Evolutionary conservation across 257 asterid species (phyloP).

Genomic region (Solanum neorickii): DNA sequence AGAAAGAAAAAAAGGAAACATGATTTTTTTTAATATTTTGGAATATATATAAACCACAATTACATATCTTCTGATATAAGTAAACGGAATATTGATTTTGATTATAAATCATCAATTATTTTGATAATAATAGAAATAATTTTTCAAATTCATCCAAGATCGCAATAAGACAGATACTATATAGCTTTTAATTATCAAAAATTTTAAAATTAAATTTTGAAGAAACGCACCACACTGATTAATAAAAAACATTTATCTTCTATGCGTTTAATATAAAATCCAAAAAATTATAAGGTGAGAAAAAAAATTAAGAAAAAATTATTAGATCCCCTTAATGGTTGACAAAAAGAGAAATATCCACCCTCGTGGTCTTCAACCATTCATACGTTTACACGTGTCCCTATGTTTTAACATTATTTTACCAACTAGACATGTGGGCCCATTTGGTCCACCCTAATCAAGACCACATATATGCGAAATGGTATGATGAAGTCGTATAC

Average conservation of each 20-base stretch:
- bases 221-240: not conserved
- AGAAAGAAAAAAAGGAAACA: not conserved
- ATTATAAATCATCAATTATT: not conserved
- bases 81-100: not conserved
- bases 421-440: conserved; percentile 44
- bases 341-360: not conserved
- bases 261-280: not conserved
- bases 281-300: not conserved
- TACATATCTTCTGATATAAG: not conserved
- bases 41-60: not conserved
- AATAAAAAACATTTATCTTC: not conserved
- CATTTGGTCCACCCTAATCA: conserved; percentile 33
- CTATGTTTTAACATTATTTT: not conserved
- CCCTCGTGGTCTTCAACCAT: not conserved
- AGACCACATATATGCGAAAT: conserved; percentile 5
- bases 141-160: rapidly evolving
- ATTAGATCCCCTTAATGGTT: not conserved
- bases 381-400: not conserved
- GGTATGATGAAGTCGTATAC: rapidly evolving
- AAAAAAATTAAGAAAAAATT: not conserved
- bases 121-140: not conserved
- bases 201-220: not conserved
- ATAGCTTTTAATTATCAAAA: not conserved
- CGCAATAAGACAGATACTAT: not conserved
- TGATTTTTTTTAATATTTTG: not conserved